Evolutionary conservation across 2,329 filamentous ascomycete species (phyloP), one percentile per base, ranked within the genome.

Genomic region (Lachnellula suecica): DNA sequence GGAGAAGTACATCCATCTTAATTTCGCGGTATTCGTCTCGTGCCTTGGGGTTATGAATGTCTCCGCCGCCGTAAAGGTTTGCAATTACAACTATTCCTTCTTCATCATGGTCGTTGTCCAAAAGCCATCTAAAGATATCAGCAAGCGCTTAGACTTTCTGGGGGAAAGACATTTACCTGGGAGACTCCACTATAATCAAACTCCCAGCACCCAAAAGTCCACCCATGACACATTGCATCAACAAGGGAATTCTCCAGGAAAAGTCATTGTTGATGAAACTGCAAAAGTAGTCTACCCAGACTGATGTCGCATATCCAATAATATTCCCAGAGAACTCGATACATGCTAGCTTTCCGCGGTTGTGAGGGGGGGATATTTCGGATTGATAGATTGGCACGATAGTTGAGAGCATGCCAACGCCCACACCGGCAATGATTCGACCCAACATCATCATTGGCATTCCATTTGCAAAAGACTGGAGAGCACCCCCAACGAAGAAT

Each of bases 251-350:
- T 44, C 94, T 88, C 94, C 94, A 99, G 2, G 94, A 91, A 74
- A 87, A 80, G 69, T 97, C 78, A 64, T 78, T 89, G 57, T 90
- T 72, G 67, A 99, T 97, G 68, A 80, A 97, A 52, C 89, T 94
- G 72, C 92, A 97, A 65, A 94, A 93, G 72, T 97, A 99, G 71
- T 99, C 94, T 24, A 97, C 93, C 94, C 94, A 99, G 20, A 97
- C 93, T 63, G 93, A 97, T 48, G 91, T 91, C 49, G 93, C 88
- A 69, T 99, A 99, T 27, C 94, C 94, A 56, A 90, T 87, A 58
- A 99, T 96, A 72, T 99, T 99, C 49, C 94, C 94, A 0, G 93
- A 93, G 67, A 97, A 99, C 70, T 99, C 94, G 61, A 99, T 97
- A 70, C 94, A 97, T 22, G 93, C 94, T 56, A 99, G 79, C 73